These are phyloP conservation scores for Aspergillus kassunensis DNA, from an alignment of 495 filamentous ascomycete species.

Conservation along the genomic window DNA sequence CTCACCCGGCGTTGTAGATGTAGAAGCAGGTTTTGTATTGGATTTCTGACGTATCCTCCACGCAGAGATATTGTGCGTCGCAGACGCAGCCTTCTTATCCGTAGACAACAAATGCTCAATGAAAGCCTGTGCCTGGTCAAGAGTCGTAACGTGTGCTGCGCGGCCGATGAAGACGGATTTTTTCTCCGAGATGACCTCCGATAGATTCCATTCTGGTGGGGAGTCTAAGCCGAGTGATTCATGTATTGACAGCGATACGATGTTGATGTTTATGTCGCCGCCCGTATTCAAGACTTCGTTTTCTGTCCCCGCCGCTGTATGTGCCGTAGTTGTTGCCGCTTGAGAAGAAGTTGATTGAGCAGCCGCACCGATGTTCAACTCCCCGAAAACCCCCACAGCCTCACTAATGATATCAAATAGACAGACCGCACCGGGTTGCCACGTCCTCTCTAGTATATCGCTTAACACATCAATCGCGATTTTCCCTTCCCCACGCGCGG, in stretches of 20 bases:
- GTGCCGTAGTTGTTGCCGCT: neutral
- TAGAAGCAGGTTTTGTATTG: neutral
- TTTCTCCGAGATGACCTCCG: constrained; percentile 68
- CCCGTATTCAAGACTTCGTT: neutral
- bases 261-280: neutral
- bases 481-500: constrained; percentile 59
- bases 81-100: constrained; percentile 76
- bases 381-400: constrained; percentile 39
- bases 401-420: constrained; percentile 80
- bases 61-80: constrained; percentile 87
- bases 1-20: constrained; percentile 26
- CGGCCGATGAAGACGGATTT: constrained; percentile 87
- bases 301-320: constrained; percentile 7
- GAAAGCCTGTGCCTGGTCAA: constrained; percentile 63
- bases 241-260: constrained; percentile 23
- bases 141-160: constrained; percentile 59
- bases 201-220: constrained; percentile 64
- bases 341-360: constrained; percentile 9
- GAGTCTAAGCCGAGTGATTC: constrained; percentile 35
- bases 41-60: constrained; percentile 54
- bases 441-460: constrained; percentile 60
- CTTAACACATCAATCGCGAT: constrained; percentile 62
- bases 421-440: constrained; percentile 72
- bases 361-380: constrained; percentile 40
- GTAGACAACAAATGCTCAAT: constrained; percentile 68